Conservation (phyloP, 371 early-diverging fungal genomes). For the Parasitella parasitica region DNA sequence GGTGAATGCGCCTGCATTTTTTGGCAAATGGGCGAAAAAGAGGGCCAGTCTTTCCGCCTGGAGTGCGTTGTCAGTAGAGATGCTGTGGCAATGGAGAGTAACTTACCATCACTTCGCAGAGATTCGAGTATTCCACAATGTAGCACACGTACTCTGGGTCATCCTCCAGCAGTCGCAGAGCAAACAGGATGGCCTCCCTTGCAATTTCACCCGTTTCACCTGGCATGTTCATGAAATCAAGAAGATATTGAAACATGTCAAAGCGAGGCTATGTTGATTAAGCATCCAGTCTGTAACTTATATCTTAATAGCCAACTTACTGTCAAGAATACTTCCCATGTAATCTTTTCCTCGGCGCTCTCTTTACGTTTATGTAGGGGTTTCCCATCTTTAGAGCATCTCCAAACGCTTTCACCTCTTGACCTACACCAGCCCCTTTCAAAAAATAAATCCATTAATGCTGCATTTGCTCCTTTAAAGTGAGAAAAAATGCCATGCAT, state of each 20-base stretch:
- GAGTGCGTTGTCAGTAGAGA: background rate
- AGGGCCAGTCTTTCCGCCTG: slow-evolving; percentile 48
- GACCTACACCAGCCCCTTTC: slow-evolving; percentile 57
- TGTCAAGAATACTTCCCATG: slow-evolving; percentile 49
- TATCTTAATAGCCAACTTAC: slow-evolving; percentile 18
- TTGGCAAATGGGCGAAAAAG: slow-evolving; percentile 44
- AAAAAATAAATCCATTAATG: slow-evolving; percentile 53
- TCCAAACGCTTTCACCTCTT: slow-evolving; percentile 51
- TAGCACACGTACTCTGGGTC: slow-evolving; percentile 56
- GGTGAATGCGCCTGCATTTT: slow-evolving; percentile 45
- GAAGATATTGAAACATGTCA: slow-evolving; percentile 50
- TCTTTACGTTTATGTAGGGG: slow-evolving; percentile 41
- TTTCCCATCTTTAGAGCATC: slow-evolving; percentile 47
- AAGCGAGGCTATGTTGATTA: slow-evolving; percentile 44
- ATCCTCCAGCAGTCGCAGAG: slow-evolving; percentile 44
- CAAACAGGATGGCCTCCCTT: slow-evolving; percentile 50
- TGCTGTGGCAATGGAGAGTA: background rate
- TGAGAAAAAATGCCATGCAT: slow-evolving; percentile 55
- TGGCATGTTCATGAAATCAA: slow-evolving; percentile 54
- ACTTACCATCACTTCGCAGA: slow-evolving; percentile 53
- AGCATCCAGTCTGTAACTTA: no score
- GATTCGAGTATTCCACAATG: slow-evolving; percentile 50
- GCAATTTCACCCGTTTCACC: slow-evolving; percentile 58
- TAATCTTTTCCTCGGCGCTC: slow-evolving; percentile 48
- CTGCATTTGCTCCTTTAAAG: slow-evolving; percentile 53